A percentile compares a stretch with the other conserved stretches of the same genome.
These are phyloP conservation scores for Rhodotorula glutinis DNA, from an alignment of 1,284 basidiomycete species.

Conservation along the genomic window DNA sequence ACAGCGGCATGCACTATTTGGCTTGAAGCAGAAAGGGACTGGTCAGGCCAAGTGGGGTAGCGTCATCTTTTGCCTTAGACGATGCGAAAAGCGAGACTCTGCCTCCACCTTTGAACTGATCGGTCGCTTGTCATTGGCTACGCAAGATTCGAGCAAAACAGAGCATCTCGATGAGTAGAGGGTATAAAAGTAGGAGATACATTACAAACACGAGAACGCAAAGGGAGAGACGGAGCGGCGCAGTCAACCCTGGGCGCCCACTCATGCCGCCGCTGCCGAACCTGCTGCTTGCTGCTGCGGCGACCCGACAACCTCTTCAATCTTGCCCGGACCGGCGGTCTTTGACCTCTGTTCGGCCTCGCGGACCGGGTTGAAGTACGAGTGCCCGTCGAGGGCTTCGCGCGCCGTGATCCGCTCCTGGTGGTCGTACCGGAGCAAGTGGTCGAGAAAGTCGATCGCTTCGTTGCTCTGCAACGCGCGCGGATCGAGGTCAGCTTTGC, in stretches of 20 bases:
- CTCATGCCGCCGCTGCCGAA: neutral
- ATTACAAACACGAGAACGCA: too few relatives aligned
- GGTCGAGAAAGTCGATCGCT: constrained; percentile 95
- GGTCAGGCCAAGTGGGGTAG: too few relatives aligned
- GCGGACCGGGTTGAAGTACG: constrained; percentile 63
- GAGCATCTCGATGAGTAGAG: too few relatives aligned
- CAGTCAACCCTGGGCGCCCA: neutral
- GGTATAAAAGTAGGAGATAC: too few relatives aligned
- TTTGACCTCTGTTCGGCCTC: neutral
- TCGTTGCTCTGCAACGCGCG: constrained; percentile 91
- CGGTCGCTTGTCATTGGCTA: too few relatives aligned
- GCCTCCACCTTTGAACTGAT: too few relatives aligned
- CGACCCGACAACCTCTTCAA: neutral
- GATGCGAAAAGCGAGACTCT: too few relatives aligned
- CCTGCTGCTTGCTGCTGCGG: neutral
- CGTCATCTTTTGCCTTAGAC: too few relatives aligned
- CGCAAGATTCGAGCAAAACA: too few relatives aligned
- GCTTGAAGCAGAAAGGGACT: too few relatives aligned
- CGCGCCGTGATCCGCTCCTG: constrained; percentile 83
- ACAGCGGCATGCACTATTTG: too few relatives aligned
- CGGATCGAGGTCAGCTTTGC: constrained; percentile 59
- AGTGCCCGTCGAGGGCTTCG: constrained; percentile 75
- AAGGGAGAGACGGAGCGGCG: too few relatives aligned
- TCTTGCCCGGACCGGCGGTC: neutral
- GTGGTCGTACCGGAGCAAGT: constrained; percentile 47